Evolutionary conservation across 2,329 filamentous ascomycete genomes (phyloP).

Genomic region (Periconia digitata): DNA sequence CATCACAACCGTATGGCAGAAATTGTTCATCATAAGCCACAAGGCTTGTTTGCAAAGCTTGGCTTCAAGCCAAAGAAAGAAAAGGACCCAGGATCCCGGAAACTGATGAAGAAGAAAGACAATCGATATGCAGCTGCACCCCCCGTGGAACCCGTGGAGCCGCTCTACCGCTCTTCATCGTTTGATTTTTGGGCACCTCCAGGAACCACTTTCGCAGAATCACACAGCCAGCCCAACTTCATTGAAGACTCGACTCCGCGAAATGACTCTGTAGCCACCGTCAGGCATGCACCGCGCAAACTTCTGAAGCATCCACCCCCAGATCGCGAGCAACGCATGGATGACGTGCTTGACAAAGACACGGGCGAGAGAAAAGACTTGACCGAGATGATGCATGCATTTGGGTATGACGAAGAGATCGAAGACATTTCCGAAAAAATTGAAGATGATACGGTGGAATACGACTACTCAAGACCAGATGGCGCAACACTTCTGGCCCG

Average conservation of each 20-base stretch:
- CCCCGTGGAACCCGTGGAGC: no score
- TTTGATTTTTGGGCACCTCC: neutral
- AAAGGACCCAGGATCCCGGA: conserved; percentile 3
- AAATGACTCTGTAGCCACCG: neutral
- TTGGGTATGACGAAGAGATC: conserved; percentile 25
- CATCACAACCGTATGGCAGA: conserved; percentile 8
- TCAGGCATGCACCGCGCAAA: conserved; percentile 2
- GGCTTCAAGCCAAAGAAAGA: conserved; percentile 3
- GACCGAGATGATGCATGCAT: conserved; percentile 38
- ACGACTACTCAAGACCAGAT: conserved; percentile 25
- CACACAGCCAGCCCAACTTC: neutral
- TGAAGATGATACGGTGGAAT: conserved; percentile 13
- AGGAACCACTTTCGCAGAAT: neutral
- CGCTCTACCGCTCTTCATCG: neutral
- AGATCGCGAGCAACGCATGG: neutral
- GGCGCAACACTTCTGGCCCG: conserved; percentile 24
- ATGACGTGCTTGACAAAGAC: conserved; percentile 26
- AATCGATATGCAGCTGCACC: neutral
- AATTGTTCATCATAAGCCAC: conserved; percentile 1
- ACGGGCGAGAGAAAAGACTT: conserved; percentile 35
- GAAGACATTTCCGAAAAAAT: conserved; percentile 23
- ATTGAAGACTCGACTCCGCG: neutral
- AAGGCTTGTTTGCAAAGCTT: conserved; percentile 6
- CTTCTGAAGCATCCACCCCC: conserved; percentile 1
- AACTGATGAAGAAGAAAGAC: conserved; percentile 8